Base-by-base conservation (phyloP, 306 rosid genomes). In the Vicia villosa region DNA sequence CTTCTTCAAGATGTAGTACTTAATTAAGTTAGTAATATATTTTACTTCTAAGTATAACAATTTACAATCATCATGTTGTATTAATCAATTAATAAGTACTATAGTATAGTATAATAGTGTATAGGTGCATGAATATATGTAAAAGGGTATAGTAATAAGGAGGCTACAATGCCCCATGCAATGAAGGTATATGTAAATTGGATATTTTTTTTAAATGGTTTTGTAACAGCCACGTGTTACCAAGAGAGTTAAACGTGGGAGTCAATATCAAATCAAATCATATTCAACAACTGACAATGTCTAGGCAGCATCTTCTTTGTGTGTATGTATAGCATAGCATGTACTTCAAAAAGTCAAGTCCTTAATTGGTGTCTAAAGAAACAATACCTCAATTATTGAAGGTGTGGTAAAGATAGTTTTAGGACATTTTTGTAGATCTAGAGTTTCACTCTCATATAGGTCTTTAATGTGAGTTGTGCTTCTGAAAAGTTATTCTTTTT, bases 1-100 rank as follows among this genome's bases (percentile, higher is more conserved):
- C 83, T 66, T 67, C 32, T 36, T 47, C 58, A 66, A 28, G 3
- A 59, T 62, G 14, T 42, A 42, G 1, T 42, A 24, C 4, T 24
- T 42, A 43, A 43, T 43, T 43, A 5, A 43, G 49, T 43, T 6
- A 43, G 17, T n/a, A n/a, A n/a, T n/a, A n/a, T n/a, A n/a, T n/a
- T n/a, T n/a, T n/a, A n/a, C n/a, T n/a, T n/a, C 28, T 46, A 30
- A 14, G 43, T 59, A 32, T 14, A 55, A 67, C 55, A 20, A 2
- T 40, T 62, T 62, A 38, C 32, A 37, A 66, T 57, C 2, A 57
- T 9, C 79, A 56, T 14, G 15, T 10, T 14, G 17, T 55, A 12
- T 50, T 50, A 50, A 50, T 50, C 28, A 50, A 15, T 12, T 41
- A 28, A 28, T 30, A 30, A 30, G 6, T 30, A 30, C 6, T 30